A percentile compares a stretch with the other conserved stretches of the same genome.
Conservation (phyloP, 2,329 filamentous ascomycete genomes). For the Colletotrichum sp. region DNA sequence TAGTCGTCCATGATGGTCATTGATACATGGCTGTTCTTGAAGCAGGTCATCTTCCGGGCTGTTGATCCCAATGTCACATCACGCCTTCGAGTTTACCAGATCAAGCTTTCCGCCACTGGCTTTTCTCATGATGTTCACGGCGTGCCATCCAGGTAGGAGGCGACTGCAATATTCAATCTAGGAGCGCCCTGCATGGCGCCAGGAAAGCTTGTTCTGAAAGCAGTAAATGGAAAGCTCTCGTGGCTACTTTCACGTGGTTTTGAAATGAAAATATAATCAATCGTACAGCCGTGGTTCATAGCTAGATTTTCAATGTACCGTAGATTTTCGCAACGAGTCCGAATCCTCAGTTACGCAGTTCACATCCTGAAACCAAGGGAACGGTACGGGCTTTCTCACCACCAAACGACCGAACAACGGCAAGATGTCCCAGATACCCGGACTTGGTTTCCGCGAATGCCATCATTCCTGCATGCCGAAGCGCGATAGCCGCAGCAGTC, state of each 20-base stretch:
- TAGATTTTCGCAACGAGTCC: background rate
- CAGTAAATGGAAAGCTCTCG: background rate
- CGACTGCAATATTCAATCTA: background rate
- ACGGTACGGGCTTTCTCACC: background rate
- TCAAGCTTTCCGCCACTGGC: background rate
- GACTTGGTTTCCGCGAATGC: background rate
- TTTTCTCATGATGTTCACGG: background rate
- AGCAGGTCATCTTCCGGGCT: background rate
- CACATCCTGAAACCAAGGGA: background rate
- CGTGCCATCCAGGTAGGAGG: background rate
- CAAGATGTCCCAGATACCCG: background rate
- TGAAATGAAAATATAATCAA: background rate
- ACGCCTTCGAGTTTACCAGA: background rate
- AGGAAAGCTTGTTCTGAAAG: background rate
- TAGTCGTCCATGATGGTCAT: background rate
- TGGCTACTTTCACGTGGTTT: background rate
- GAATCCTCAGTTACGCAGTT: background rate
- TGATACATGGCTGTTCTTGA: background rate
- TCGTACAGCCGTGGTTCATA: background rate
- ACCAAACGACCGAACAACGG: background rate
- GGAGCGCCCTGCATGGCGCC: background rate
- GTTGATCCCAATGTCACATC: background rate
- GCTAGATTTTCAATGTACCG: background rate
- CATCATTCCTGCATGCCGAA: background rate
- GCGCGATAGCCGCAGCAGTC: background rate